Evolutionary conservation across 1,284 basidiomycete species (phyloP).

Genomic region (Leccinum glutinopallens): DNA sequence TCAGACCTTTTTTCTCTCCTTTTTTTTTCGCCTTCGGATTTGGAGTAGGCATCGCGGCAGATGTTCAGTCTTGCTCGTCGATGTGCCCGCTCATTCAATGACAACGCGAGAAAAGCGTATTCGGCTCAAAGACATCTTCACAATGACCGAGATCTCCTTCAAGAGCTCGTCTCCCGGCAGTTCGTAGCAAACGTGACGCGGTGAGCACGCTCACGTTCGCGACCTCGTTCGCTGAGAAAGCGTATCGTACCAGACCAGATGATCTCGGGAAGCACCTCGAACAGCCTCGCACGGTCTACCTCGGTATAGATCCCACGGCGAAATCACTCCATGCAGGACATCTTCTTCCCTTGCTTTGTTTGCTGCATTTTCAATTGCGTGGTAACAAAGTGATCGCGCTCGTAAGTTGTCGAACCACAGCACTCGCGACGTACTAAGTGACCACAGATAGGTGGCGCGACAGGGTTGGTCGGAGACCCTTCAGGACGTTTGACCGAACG

Average conservation of each 20-base stretch:
- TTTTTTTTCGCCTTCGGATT: background rate
- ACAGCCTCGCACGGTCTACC: slow-evolving; percentile 67
- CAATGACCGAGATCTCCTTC: slow-evolving; percentile 23
- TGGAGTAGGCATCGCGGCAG: background rate
- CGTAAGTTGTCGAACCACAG: slow-evolving; percentile 46
- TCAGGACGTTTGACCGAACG: slow-evolving; percentile 89
- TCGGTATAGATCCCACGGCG: slow-evolving; percentile 93
- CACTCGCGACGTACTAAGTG: slow-evolving; percentile 10
- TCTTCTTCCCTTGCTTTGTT: slow-evolving; percentile 82
- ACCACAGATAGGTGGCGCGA: slow-evolving; percentile 91
- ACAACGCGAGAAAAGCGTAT: background rate
- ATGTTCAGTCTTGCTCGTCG: slow-evolving; percentile 30
- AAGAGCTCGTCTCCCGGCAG: slow-evolving; percentile 31
- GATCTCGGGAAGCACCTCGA: slow-evolving; percentile 36
- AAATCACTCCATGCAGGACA: slow-evolving; percentile 91
- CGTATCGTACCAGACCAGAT: slow-evolving; percentile 23
- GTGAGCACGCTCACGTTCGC: slow-evolving; percentile 20
- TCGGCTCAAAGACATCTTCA: slow-evolving; percentile 21
- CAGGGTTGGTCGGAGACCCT: slow-evolving; percentile 96
- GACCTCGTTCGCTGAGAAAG: slow-evolving; percentile 5
- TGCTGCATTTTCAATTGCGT: slow-evolving; percentile 84
- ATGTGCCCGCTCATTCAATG: slow-evolving; percentile 16
- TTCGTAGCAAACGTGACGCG: slow-evolving; percentile 36
- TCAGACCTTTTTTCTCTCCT: background rate
- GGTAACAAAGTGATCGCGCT: slow-evolving; percentile 86